Conservation (phyloP, 345 rosid species). For the Xanthoceras sorbifolium region DNA sequence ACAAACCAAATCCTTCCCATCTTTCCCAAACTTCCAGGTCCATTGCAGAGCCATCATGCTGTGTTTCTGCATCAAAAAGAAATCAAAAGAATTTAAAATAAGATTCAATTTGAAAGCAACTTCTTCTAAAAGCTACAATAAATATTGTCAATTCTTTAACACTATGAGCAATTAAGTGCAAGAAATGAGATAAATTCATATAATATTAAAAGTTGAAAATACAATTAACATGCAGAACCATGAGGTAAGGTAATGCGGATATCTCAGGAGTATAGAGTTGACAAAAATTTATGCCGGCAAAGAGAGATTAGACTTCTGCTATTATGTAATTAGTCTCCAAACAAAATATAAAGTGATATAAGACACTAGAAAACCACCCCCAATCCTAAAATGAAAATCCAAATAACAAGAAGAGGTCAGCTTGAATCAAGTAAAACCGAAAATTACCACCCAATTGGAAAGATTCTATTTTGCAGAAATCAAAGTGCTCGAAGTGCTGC, state of each 20-base stretch:
- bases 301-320: background rate
- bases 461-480: background rate
- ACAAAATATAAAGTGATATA: background rate
- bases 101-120: background rate
- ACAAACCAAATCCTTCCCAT: slow-evolving; percentile 15
- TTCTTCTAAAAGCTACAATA: background rate
- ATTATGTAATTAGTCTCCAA: background rate
- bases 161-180: background rate
- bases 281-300: background rate
- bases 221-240: background rate
- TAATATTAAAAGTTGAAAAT: background rate
- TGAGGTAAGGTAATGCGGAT: background rate
- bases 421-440: background rate
- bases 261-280: background rate
- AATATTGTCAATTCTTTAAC: no score
- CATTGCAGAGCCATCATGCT: slow-evolving; percentile 5
- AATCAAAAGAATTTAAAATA: slow-evolving; percentile 3
- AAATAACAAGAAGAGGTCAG: background rate
- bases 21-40: slow-evolving; percentile 18
- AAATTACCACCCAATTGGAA: background rate
- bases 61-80: slow-evolving; percentile 30
- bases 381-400: background rate
- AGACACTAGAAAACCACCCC: background rate
- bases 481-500: background rate
- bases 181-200: background rate